A percentile compares a stretch with the other conserved stretches of the same genome.
Evolutionary conservation across 2,329 filamentous ascomycete species (phyloP).

Genomic region (Cordyceps javanica): DNA sequence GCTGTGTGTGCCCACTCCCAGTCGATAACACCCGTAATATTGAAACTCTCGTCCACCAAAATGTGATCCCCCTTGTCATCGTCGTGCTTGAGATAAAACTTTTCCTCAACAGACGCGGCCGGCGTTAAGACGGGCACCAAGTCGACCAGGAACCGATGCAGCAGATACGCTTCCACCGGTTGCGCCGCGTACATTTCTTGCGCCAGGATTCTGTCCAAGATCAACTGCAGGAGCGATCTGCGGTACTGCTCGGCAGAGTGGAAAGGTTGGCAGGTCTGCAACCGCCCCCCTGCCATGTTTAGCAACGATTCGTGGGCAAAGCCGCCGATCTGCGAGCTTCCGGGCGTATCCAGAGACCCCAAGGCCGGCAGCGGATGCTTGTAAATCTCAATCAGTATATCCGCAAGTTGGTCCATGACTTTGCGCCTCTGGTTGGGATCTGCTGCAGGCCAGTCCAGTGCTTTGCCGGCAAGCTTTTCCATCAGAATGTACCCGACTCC

Average conservation of each 20-base stretch:
- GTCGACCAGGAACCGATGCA: constrained; percentile 37
- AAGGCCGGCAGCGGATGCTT: constrained; percentile 29
- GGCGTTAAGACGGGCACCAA: constrained; percentile 22
- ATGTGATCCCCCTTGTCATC: constrained; percentile 21
- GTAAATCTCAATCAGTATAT: constrained; percentile 33
- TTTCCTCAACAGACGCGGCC: constrained; percentile 17
- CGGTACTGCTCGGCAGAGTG: constrained; percentile 28
- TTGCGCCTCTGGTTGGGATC: constrained; percentile 26
- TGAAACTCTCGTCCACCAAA: background rate
- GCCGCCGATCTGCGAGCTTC: constrained; percentile 24
- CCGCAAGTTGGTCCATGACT: constrained; percentile 31
- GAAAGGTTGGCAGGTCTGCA: constrained; percentile 29
- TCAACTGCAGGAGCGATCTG: constrained; percentile 25
- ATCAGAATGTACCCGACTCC: constrained; percentile 36
- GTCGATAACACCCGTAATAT: constrained; percentile 5
- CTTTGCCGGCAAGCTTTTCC: constrained; percentile 34
- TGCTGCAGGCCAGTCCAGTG: constrained; percentile 28
- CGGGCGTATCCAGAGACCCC: constrained; percentile 28
- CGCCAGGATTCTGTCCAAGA: constrained; percentile 30
- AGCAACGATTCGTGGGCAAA: constrained; percentile 34
- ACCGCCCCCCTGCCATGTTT: constrained; percentile 23
- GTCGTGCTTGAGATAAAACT: constrained; percentile 40
- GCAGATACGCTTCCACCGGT: constrained; percentile 32
- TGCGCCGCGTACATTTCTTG: constrained; percentile 30
- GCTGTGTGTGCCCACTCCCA: constrained; percentile 7